Conservation (phyloP, 768 basidiomycete species). For the Phylloporus sp. region DNA sequence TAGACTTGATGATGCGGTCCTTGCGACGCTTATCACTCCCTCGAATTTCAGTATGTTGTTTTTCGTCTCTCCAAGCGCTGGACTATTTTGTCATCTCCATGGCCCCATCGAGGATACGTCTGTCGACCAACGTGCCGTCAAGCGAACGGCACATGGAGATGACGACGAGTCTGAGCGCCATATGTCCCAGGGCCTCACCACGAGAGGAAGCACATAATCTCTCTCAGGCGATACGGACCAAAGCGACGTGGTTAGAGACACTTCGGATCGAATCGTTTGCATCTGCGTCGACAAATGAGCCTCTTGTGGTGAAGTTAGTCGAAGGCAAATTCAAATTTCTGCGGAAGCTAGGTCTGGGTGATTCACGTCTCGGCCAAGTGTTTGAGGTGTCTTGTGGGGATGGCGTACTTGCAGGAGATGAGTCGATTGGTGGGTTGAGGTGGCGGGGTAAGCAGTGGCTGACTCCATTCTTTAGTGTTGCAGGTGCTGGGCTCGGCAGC, state of each 20-base stretch:
- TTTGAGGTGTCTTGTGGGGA: constrained; percentile 15
- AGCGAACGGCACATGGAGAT: constrained; percentile 14
- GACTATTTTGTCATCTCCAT: constrained; percentile 28
- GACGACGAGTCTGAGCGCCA: constrained; percentile 21
- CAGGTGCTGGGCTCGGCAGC: no score
- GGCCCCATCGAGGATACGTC: constrained; percentile 14
- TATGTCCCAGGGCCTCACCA: constrained; percentile 21
- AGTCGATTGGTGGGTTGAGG: constrained; percentile 17
- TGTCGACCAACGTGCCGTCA: constrained; percentile 20
- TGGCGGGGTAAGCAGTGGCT: no score
- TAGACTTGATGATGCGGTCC: constrained; percentile 23
- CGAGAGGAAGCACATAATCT: no score
- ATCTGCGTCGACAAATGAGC: constrained; percentile 5
- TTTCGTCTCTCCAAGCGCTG: constrained; percentile 22
- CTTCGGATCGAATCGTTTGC: constrained; percentile 24
- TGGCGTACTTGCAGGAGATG: constrained; percentile 25
- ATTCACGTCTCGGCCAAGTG: constrained; percentile 24
- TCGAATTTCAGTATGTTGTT: constrained; percentile 21
- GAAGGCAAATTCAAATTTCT: constrained; percentile 17
- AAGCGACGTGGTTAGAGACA: constrained; percentile 16
- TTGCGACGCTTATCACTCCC: constrained; percentile 18
- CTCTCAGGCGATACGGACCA: no score
- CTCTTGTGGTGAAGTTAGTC: constrained; percentile 15
- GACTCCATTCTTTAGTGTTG: no score
- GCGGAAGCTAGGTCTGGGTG: constrained; percentile 21